A percentile compares a stretch with the other conserved stretches of the same genome.
Evolutionary conservation across 225 moss, liverwort and hornwort species (phyloP).

Genomic region (Asterella californica): DNA sequence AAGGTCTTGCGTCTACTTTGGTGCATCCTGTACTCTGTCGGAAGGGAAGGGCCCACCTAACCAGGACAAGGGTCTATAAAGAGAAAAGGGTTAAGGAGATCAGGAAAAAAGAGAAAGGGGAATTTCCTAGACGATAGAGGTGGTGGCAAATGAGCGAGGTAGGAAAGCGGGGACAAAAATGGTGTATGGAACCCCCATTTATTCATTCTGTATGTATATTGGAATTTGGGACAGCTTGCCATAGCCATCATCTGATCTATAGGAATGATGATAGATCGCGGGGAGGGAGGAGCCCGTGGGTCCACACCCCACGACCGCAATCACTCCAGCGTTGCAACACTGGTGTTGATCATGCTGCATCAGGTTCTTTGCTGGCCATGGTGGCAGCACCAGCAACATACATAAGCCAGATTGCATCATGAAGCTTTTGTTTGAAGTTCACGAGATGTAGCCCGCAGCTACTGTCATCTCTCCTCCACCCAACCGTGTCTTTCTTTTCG

Average conservation of each 20-base stretch:
- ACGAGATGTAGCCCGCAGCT: background rate
- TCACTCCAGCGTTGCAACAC: background rate
- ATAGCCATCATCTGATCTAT: background rate
- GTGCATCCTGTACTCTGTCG: background rate
- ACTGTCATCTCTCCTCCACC: conserved; percentile 1
- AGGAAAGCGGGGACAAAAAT: background rate
- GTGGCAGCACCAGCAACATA: conserved; percentile 18
- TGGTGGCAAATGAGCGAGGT: background rate
- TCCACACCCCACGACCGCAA: conserved; percentile 4
- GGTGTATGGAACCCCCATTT: background rate
- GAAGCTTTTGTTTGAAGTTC: background rate
- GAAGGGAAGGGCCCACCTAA: background rate
- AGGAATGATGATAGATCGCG: conserved; percentile 1
- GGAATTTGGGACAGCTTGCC: conserved; percentile 12
- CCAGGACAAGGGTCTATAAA: background rate
- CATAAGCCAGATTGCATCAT: conserved; percentile 9
- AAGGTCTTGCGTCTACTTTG: background rate
- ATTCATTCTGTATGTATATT: background rate
- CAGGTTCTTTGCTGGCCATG: conserved; percentile 1
- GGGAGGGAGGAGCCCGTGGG: background rate
- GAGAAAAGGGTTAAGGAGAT: background rate
- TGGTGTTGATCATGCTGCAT: conserved; percentile 17
- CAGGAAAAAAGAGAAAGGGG: background rate
- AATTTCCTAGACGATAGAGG: background rate
- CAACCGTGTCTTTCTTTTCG: background rate